Evolutionary conservation across 106 monocot genomes (phyloP).

Genomic region (Dioscorea alata): DNA sequence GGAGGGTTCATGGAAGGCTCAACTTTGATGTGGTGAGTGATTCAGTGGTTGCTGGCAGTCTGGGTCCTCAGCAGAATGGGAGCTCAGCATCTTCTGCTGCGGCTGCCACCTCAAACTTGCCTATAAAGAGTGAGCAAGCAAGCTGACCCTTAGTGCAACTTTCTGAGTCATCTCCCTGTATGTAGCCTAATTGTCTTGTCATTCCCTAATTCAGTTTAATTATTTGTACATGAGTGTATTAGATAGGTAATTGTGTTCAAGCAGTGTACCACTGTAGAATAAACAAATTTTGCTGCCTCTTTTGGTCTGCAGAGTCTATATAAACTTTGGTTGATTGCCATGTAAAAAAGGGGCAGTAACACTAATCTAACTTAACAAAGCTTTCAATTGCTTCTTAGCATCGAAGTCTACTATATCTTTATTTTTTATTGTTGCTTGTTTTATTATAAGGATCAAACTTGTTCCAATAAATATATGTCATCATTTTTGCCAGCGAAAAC

Average conservation of each 20-base stretch:
- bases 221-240: conserved; percentile 6
- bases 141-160: conserved; percentile 11
- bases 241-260: not conserved
- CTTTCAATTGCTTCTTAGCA: no score
- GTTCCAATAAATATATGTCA: no score
- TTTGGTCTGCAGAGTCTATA: no score
- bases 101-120: conserved; percentile 3
- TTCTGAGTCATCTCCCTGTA: no score
- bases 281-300: conserved; percentile 2
- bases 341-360: no score
- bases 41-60: conserved; percentile 65
- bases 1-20: conserved; percentile 55
- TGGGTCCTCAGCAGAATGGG: conserved; percentile 46
- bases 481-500: no score
- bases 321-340: no score
- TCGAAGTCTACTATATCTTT: no score
- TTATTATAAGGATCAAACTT: no score
- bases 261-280: conserved; percentile 2
- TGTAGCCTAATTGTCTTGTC: no score
- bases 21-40: conserved; percentile 81
- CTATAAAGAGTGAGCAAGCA: conserved; percentile 46
- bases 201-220: not conserved
- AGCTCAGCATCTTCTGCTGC: conserved; percentile 23
- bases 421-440: no score
- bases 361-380: no score